Evolutionary conservation across 2,329 filamentous ascomycete species (phyloP), one percentile per base, ranked within the genome.

Genomic region (Chalaropsis ovoidea): DNA sequence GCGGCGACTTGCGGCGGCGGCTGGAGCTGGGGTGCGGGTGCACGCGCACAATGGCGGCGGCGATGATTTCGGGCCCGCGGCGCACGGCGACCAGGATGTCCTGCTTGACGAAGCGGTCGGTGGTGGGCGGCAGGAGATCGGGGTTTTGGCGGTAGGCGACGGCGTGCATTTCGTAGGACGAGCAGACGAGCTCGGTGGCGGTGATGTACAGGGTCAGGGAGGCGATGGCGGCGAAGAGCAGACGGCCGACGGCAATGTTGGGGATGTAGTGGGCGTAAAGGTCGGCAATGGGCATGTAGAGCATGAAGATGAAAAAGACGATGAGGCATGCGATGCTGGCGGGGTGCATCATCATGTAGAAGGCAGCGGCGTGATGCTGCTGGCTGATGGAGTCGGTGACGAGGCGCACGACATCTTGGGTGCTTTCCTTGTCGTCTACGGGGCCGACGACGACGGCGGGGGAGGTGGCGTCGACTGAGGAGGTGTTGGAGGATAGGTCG

Each of bases 361-460:
- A 77, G 15, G 85, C 83, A 7, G 88, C 85, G 3, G 81, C 75
- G 73, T 90, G 86, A 64, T 88, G 86, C 76, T 94, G 90, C 73
- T 95, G 88, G 31, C 89, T 88, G 65, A 95, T 84, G 69, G 86
- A 89, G 76, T 94, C 89, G 64, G 89, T 86, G 60, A 95, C 80
- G 19, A 95, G 81, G 68, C 82, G 82, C 65, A 95, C 78, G 13
- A 86, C 87, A 66, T 84, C 80, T 69, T 84, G 77, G 72, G 86
- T 84, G 71, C 90, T 86, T 56, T 77, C 72, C 60, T 82, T 76
- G 49, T 71, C 70, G 47, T 77, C 77, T 54, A 85, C 75, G 58
- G 80, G 72, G 68, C 81, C 81, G 63, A 87, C 84, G 45, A 80
- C 80, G 66, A 91, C 81, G 11, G 83, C 80, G 6, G 86, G 86